A percentile compares a stretch with the other conserved stretches of the same genome.
Evolutionary conservation across 1,284 basidiomycete species (phyloP).

Genomic region (Xerocomus amazonicus): DNA sequence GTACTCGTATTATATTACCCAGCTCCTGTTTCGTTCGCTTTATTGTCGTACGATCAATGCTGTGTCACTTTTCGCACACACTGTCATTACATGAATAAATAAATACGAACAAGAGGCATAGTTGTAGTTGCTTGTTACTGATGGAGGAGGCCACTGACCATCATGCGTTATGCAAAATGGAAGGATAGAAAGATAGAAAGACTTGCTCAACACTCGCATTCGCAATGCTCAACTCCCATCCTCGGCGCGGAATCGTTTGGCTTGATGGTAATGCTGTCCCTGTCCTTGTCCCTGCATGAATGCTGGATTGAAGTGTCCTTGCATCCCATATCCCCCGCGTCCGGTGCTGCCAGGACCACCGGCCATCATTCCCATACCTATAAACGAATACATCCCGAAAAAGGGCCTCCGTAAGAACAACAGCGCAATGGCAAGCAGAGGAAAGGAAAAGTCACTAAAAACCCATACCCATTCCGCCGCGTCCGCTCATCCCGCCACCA

Average conservation of each 20-base stretch:
- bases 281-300: conserved; percentile 53
- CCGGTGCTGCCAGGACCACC: conserved; percentile 22
- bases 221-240: conserved; percentile 34
- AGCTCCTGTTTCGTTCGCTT: background rate
- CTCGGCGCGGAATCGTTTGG: conserved; percentile 52
- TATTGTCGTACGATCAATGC: background rate
- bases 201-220: background rate
- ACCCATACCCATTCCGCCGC: conserved; percentile 66
- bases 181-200: background rate
- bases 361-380: conserved; percentile 53
- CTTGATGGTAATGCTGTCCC: conserved; percentile 36
- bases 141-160: background rate
- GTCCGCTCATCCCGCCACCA: conserved; percentile 39
- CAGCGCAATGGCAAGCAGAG: conserved; percentile 29
- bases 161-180: background rate
- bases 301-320: conserved; percentile 69
- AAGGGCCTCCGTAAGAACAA: conserved; percentile 41
- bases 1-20: background rate
- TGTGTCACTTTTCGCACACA: background rate
- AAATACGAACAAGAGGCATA: conserved; percentile 1
- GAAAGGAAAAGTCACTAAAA: conserved; percentile 42
- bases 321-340: conserved; percentile 44
- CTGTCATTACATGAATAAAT: conserved; percentile 27
- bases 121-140: too few relatives aligned
- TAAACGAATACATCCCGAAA: conserved; percentile 30